A percentile compares a stretch with the other conserved stretches of the same genome.
These are phyloP conservation scores for Suillus tomentosus DNA, from an alignment of 768 basidiomycete genomes.

Conservation along the genomic window DNA sequence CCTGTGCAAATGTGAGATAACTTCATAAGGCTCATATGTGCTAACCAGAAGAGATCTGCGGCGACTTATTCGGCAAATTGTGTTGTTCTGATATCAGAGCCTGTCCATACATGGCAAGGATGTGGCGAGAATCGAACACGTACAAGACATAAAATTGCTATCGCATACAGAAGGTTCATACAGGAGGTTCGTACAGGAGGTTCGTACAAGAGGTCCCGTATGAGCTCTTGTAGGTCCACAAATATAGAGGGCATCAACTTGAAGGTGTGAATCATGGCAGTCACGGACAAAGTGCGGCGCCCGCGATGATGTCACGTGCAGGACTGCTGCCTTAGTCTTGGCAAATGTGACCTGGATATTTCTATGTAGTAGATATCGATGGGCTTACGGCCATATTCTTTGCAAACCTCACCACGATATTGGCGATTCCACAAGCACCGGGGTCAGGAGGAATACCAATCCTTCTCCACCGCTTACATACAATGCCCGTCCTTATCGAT, in stretches of 20 bases:
- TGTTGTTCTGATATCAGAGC: neutral
- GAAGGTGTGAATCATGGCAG: neutral
- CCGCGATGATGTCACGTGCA: neutral
- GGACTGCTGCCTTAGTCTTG: neutral
- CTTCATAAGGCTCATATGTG: neutral
- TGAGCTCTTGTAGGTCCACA: neutral
- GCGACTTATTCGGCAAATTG: neutral
- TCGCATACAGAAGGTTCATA: neutral
- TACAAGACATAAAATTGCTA: too few relatives aligned
- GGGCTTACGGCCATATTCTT: constrained; percentile 14
- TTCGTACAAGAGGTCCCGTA: neutral
- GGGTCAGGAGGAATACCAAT: constrained; percentile 49
- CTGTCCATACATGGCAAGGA: neutral
- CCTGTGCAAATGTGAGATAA: neutral
- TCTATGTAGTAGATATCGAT: neutral
- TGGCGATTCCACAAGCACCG: constrained; percentile 54
- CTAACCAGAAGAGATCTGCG: neutral
- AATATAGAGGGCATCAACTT: neutral
- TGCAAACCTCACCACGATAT: constrained; percentile 42
- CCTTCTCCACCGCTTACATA: constrained; percentile 36
- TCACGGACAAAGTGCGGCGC: too few relatives aligned
- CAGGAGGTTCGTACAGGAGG: neutral
- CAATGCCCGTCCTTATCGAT: constrained; percentile 49
- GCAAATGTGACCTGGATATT: too few relatives aligned
- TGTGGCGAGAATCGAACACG: neutral